These are phyloP conservation scores for Candida sojae DNA, from an alignment of 1,139 yeast genomes.

Conservation along the genomic window DNA sequence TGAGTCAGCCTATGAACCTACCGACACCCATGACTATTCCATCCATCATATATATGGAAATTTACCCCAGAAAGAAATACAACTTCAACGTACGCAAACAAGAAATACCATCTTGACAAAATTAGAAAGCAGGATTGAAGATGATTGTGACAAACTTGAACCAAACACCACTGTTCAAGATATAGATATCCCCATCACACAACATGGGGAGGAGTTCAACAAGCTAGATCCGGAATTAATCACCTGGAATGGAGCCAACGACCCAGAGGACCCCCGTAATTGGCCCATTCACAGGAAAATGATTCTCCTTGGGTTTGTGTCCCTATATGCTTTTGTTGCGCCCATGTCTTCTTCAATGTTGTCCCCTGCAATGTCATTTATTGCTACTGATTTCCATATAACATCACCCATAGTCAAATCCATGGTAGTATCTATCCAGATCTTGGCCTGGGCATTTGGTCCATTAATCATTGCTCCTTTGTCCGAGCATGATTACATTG, in stretches of 20 bases:
- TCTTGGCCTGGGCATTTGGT: conserved; percentile 50
- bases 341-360: conserved; percentile 50
- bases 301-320: conserved; percentile 34
- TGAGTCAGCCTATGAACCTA: conserved; percentile 5
- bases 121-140: conserved; percentile 25
- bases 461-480: conserved; percentile 48
- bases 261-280: conserved; percentile 43
- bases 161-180: conserved; percentile 19
- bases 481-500: conserved; percentile 44
- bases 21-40: conserved; percentile 19
- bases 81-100: conserved; percentile 37
- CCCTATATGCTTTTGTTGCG: conserved; percentile 44
- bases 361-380: conserved; percentile 43
- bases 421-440: conserved; percentile 46
- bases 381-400: conserved; percentile 35
- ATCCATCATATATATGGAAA: conserved; percentile 40
- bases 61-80: conserved; percentile 29
- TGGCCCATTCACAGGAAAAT: conserved; percentile 33
- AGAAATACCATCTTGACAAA: conserved; percentile 40
- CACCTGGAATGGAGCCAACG: conserved; percentile 40
- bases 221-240: conserved; percentile 45
- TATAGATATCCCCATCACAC: conserved; percentile 29
- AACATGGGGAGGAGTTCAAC: conserved; percentile 40
- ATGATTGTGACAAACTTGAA: conserved; percentile 10
- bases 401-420: conserved; percentile 30